Percentiles rank a stretch among this genome's conserved stretches.
phyloP scores from a whole-genome alignment of 225 moss, liverwort and hornwort genomes.

The Sphagnum tenellum region DNA sequence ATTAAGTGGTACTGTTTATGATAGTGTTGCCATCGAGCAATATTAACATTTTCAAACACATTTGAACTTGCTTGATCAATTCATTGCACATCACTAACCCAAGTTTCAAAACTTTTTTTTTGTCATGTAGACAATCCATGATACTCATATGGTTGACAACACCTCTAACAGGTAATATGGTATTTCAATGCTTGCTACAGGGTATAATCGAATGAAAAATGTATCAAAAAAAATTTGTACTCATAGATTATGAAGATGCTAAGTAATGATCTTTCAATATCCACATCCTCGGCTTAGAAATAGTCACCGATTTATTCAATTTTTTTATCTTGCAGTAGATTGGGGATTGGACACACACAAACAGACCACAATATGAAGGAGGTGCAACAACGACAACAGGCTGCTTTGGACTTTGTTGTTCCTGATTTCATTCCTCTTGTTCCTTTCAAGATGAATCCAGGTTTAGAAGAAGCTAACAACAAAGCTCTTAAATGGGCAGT shows the following conservation, averaged over 20 bases:
- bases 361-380: background rate
- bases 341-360: background rate
- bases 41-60: no score
- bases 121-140: no score
- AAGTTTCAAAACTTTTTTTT: no score
- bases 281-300: background rate
- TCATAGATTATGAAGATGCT: background rate
- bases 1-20: no score
- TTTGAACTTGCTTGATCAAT: no score
- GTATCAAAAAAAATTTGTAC: background rate
- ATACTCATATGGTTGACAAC: no score
- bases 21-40: no score
- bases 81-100: no score
- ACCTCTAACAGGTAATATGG: background rate
- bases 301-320: background rate
- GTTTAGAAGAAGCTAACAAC: background rate
- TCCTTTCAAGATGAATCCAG: background rate
- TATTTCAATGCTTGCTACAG: background rate
- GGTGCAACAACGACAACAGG: background rate
- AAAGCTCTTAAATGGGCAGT: conserved; percentile 1
- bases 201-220: background rate
- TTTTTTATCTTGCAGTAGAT: background rate
- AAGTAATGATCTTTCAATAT: background rate
- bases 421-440: conserved; percentile 6
- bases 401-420: background rate